Percentiles rank a stretch among this genome's conserved stretches.
These are phyloP conservation scores for Hanseniaspora lachancei DNA, from an alignment of 805 yeast genomes.

Conservation along the genomic window DNA sequence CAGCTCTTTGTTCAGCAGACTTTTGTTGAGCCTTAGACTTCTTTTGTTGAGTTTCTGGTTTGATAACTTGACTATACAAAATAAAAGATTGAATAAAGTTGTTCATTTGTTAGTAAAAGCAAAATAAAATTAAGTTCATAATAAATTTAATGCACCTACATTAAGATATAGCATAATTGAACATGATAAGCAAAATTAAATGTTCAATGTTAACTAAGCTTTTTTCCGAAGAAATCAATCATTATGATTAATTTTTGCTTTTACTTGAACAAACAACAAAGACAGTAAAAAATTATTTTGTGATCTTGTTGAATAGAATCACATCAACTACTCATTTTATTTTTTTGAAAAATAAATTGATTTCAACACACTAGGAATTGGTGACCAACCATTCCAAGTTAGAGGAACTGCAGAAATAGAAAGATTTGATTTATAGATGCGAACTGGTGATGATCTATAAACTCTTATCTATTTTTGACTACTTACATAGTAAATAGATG, in stretches of 20 bases:
- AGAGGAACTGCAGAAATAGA: conserved; percentile 28
- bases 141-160: conserved; percentile 9
- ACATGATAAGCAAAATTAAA: background rate
- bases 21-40: conserved; percentile 67
- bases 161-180: background rate
- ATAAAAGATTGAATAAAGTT: background rate
- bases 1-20: conserved; percentile 64
- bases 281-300: background rate
- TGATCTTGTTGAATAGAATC: background rate
- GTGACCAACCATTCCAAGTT: conserved; percentile 31
- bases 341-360: conserved; percentile 7
- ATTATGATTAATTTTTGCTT: background rate
- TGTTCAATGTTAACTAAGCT: background rate
- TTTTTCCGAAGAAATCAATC: background rate
- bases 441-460: background rate
- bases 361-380: conserved; percentile 29
- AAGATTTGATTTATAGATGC: conserved; percentile 14
- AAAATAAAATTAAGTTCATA: background rate
- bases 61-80: conserved; percentile 31
- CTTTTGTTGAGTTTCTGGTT: conserved; percentile 79
- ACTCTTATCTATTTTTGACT: conserved; percentile 12
- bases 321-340: conserved; percentile 6
- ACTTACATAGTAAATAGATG: background rate
- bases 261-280: conserved; percentile 7
- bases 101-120: conserved; percentile 5